A percentile compares a stretch with the other conserved stretches of the same genome.
Conservation (phyloP, 108 stramenopile species). For the Epithemia pelagica region DNA sequence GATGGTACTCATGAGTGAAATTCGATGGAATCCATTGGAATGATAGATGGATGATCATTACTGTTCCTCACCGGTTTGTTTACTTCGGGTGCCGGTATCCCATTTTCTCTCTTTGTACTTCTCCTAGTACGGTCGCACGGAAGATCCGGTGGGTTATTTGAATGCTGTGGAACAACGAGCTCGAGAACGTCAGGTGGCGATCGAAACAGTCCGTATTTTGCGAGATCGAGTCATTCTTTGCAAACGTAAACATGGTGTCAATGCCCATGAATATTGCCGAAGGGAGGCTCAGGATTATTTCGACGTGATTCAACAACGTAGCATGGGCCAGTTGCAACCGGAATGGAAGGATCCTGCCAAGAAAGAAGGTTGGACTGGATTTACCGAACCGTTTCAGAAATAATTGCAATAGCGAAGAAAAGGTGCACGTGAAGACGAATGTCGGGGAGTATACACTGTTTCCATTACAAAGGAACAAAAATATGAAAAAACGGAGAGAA, state of each 20-base stretch:
- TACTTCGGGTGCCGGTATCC: too few relatives aligned
- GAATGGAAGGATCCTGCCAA: slow-evolving; percentile 20
- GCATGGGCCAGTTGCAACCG: slow-evolving; percentile 80
- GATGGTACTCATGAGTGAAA: too few relatives aligned
- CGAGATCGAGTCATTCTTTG: slow-evolving; percentile 82
- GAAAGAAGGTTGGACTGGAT: slow-evolving; percentile 7
- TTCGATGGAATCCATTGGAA: too few relatives aligned
- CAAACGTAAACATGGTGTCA: slow-evolving; percentile 80
- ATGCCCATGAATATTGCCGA: slow-evolving; percentile 86
- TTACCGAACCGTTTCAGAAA: not conserved
- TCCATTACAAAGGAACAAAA: too few relatives aligned
- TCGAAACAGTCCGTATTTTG: slow-evolving; percentile 75
- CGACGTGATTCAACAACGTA: slow-evolving; percentile 57
- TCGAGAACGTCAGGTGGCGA: slow-evolving; percentile 82
- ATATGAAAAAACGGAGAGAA: too few relatives aligned
- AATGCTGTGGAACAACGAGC: slow-evolving; percentile 83
- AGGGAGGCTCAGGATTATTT: slow-evolving; percentile 55
- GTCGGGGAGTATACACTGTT: too few relatives aligned
- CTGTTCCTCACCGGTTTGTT: too few relatives aligned
- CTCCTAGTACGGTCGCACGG: slow-evolving; percentile 60
- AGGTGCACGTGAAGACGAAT: too few relatives aligned
- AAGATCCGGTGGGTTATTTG: slow-evolving; percentile 76
- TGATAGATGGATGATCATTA: too few relatives aligned
- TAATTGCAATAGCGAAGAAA: too few relatives aligned
- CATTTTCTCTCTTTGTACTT: too few relatives aligned